phyloP scores from a whole-genome alignment of 225 moss, liverwort and hornwort genomes.

The Takakia lepidozioides region DNA sequence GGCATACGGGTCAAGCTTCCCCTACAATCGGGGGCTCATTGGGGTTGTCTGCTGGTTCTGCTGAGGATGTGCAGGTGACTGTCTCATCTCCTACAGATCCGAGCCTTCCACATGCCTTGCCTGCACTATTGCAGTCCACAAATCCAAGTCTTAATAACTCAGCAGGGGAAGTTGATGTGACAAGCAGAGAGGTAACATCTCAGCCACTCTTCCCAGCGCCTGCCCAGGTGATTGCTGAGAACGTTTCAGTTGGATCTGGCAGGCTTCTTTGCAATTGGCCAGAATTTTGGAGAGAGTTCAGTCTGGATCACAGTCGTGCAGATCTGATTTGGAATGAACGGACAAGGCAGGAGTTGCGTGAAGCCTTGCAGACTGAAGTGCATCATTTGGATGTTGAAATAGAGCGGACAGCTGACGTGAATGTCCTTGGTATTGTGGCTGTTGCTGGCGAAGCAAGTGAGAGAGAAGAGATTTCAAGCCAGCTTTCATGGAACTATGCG shows the following conservation, averaged over 20 bases:
- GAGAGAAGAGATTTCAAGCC: slow-evolving; percentile 55
- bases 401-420: slow-evolving; percentile 75
- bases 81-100: slow-evolving; percentile 20
- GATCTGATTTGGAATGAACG: slow-evolving; percentile 93
- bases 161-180: slow-evolving; percentile 17
- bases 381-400: slow-evolving; percentile 91
- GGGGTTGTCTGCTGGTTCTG: slow-evolving; percentile 11
- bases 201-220: slow-evolving; percentile 66
- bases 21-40: slow-evolving; percentile 29
- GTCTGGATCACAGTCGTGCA: slow-evolving; percentile 84
- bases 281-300: slow-evolving; percentile 87
- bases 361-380: slow-evolving; percentile 76
- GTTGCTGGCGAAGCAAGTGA: slow-evolving; percentile 29
- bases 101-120: slow-evolving; percentile 30
- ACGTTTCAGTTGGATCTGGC: slow-evolving; percentile 54
- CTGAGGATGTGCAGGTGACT: slow-evolving; percentile 16
- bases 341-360: slow-evolving; percentile 85
- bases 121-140: slow-evolving; percentile 26
- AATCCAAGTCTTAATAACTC: slow-evolving; percentile 4
- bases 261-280: slow-evolving; percentile 78
- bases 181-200: slow-evolving; percentile 14
- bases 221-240: slow-evolving; percentile 66
- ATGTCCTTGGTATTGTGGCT: slow-evolving; percentile 43
- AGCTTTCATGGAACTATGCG: slow-evolving; percentile 94
- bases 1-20: slow-evolving; percentile 16